Evolutionary conservation across 306 rosid species (phyloP).

Genomic region (Quercus agrifolia): DNA sequence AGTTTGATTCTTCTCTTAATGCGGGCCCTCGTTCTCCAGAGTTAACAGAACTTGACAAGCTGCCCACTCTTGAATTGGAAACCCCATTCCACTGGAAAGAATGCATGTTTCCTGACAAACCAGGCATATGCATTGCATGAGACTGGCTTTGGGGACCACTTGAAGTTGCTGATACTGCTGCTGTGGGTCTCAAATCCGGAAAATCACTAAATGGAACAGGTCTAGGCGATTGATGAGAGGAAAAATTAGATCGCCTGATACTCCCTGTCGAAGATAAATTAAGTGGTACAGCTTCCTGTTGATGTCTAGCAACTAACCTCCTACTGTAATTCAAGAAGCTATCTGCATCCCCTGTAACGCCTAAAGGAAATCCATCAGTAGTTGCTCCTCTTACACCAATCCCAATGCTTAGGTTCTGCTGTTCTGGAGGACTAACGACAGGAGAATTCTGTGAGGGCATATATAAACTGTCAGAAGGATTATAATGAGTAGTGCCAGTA

Average conservation of each 20-base stretch:
- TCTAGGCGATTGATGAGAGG: conserved; percentile 35
- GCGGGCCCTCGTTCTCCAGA: conserved; percentile 46
- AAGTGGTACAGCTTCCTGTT: conserved; percentile 51
- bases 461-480: conserved; percentile 47
- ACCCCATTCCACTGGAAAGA: conserved; percentile 55
- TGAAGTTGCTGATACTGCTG: conserved; percentile 48
- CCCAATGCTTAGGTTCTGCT: conserved; percentile 46
- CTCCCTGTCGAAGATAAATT: conserved; percentile 50
- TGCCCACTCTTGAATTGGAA: conserved; percentile 44
- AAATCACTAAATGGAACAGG: conserved; percentile 39
- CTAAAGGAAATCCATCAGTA: conserved; percentile 45
- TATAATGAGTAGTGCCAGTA: conserved; percentile 31
- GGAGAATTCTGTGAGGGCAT: conserved; percentile 39
- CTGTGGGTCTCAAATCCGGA: conserved; percentile 54
- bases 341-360: conserved; percentile 40
- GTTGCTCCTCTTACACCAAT: conserved; percentile 36
- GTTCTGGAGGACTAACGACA: conserved; percentile 40
- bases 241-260: conserved; percentile 35
- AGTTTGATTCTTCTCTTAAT: conserved; percentile 45
- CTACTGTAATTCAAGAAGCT: conserved; percentile 39
- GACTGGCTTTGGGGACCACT: conserved; percentile 44
- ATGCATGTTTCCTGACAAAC: conserved; percentile 27
- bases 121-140: conserved; percentile 27
- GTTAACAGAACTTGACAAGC: conserved; percentile 42
- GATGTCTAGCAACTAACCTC: conserved; percentile 39